phyloP scores from a whole-genome alignment of 805 yeast genomes.

The Candida khao-thaluensis region DNA sequence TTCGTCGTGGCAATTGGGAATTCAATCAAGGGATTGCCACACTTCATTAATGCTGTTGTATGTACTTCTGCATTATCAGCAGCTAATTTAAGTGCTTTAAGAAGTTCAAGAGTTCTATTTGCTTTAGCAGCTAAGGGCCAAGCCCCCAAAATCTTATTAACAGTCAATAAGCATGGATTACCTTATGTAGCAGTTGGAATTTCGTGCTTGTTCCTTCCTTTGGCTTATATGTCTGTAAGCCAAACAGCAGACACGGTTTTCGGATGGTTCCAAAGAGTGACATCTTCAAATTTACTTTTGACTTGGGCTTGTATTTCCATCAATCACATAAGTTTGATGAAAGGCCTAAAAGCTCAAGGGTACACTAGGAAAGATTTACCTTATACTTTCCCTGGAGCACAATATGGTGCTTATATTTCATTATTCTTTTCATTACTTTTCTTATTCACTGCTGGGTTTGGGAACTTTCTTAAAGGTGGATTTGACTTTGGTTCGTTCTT shows the following conservation, averaged over 20 bases:
- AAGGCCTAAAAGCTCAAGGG: constrained; percentile 20
- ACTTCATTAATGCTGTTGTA: constrained; percentile 38
- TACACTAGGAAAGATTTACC: constrained; percentile 24
- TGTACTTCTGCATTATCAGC: constrained; percentile 41
- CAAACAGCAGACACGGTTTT: constrained; percentile 60
- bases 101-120: constrained; percentile 32
- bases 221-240: constrained; percentile 40
- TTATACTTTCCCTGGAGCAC: constrained; percentile 26
- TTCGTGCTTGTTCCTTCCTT: constrained; percentile 27
- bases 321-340: constrained; percentile 60
- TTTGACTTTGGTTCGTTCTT: constrained; percentile 58
- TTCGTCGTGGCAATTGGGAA: constrained; percentile 1
- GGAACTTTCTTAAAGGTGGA: constrained; percentile 53
- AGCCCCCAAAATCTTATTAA: constrained; percentile 37
- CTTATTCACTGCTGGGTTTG: constrained; percentile 65
- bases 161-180: constrained; percentile 31
- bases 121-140: constrained; percentile 38
- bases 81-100: constrained; percentile 28
- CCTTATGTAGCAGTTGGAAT: constrained; percentile 29
- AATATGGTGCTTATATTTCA: constrained; percentile 29
- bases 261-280: constrained; percentile 68
- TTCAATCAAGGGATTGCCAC: constrained; percentile 31
- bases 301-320: constrained; percentile 57
- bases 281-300: constrained; percentile 65
- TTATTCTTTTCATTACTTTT: constrained; percentile 38